A percentile compares a stretch with the other conserved stretches of the same genome.
Conservation (phyloP, 768 basidiomycete species). For the Tremella mesenterica region DNA sequence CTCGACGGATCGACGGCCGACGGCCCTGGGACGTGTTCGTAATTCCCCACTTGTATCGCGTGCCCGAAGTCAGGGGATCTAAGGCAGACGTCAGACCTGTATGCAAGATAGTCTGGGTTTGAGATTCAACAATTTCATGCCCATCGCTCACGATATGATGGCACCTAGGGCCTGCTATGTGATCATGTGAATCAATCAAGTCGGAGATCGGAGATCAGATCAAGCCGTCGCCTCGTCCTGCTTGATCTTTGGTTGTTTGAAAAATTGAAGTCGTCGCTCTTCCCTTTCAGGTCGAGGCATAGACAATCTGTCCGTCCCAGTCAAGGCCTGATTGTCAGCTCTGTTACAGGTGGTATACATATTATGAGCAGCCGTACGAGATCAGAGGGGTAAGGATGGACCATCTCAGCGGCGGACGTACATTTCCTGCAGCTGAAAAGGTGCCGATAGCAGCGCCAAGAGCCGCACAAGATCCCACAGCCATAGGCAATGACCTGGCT, state of each 20-base stretch:
- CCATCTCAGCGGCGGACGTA: conserved; percentile 9
- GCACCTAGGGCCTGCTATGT: no score
- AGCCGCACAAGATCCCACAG: conserved; percentile 66
- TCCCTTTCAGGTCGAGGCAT: conserved; percentile 49
- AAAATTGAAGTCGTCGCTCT: conserved; percentile 69
- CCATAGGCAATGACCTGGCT: conserved; percentile 79
- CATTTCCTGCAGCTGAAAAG: conserved; percentile 67
- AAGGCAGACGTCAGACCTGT: no score
- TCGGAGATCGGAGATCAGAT: no score
- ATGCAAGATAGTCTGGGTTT: no score
- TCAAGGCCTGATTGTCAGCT: conserved; percentile 24
- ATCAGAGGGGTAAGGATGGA: background rate
- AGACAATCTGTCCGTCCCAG: conserved; percentile 32
- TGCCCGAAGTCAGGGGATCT: no score
- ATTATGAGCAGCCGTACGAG: no score
- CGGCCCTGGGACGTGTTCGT: no score
- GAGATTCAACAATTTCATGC: no score
- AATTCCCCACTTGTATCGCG: no score
- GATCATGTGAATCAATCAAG: no score
- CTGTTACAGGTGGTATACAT: background rate
- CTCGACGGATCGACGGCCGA: no score
- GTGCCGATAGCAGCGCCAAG: conserved; percentile 72
- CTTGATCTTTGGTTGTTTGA: conserved; percentile 53
- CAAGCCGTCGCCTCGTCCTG: conserved; percentile 6
- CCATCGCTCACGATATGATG: no score